Percentiles rank a stretch among this genome's conserved stretches.
Conservation (phyloP, 352 stramenopile genomes). For the Phytophthora nicotianae region DNA sequence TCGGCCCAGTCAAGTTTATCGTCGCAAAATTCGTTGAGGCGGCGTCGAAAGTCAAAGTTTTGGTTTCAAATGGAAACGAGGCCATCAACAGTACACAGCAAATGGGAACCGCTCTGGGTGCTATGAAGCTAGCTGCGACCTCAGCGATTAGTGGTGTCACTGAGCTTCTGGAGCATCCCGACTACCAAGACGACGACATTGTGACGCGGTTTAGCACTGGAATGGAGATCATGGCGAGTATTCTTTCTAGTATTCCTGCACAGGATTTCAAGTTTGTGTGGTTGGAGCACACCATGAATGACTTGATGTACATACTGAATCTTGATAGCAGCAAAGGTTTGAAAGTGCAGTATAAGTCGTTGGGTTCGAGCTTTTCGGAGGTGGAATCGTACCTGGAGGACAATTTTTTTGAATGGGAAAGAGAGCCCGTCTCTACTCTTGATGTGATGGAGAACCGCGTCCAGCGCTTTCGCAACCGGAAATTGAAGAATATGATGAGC, state of each 20-base stretch:
- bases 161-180: not conserved
- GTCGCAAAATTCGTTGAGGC: not conserved
- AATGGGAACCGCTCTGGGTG: constrained; percentile 1
- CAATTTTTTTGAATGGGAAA: constrained; percentile 10
- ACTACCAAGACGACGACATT: not conserved
- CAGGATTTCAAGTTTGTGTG: constrained; percentile 5
- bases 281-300: not conserved
- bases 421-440: not conserved
- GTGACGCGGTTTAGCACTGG: not conserved
- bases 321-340: not conserved
- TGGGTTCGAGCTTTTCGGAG: constrained; percentile 2
- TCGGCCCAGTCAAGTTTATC: not conserved
- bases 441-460: constrained; percentile 12
- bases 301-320: not conserved
- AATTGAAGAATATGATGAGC: constrained; percentile 4
- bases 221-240: constrained; percentile 4
- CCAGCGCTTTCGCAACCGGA: constrained; percentile 1
- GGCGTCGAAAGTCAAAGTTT: not conserved
- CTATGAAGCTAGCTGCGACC: constrained; percentile 10
- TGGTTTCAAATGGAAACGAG: not conserved
- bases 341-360: not conserved
- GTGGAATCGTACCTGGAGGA: not conserved
- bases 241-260: not conserved
- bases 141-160: constrained; percentile 1
- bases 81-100: not conserved